A percentile compares a stretch with the other conserved stretches of the same genome.
Conservation (phyloP, 306 rosid genomes). For the Corylus heterophylla region DNA sequence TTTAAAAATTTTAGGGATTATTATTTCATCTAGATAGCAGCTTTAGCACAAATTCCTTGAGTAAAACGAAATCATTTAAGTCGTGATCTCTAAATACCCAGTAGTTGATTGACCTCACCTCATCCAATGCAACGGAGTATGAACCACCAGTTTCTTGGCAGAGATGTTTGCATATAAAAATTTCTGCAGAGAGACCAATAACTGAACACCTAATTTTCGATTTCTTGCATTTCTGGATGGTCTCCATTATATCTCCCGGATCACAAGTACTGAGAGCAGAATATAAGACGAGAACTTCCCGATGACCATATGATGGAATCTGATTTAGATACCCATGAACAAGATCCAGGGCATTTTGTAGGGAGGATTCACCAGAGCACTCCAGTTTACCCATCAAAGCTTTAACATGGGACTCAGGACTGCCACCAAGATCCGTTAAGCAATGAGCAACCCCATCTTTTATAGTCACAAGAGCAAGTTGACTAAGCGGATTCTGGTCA, state of each 20-base stretch:
- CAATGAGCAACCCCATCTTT: slow-evolving; percentile 83
- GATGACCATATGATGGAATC: slow-evolving; percentile 88
- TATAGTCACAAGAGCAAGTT: slow-evolving; percentile 74
- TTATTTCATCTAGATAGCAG: background rate
- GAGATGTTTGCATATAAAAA: slow-evolving; percentile 85
- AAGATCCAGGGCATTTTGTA: slow-evolving; percentile 91
- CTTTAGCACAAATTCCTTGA: background rate
- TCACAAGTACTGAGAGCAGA: slow-evolving; percentile 97
- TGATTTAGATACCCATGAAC: slow-evolving; percentile 77
- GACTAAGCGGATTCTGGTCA: slow-evolving; percentile 96
- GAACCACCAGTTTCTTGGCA: slow-evolving; percentile 95
- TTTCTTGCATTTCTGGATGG: slow-evolving; percentile 83
- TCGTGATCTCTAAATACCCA: slow-evolving; percentile 11
- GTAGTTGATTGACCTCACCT: slow-evolving; percentile 55
- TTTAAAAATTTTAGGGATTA: background rate
- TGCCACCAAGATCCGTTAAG: slow-evolving; percentile 92
- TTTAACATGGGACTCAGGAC: slow-evolving; percentile 90
- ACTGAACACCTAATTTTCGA: slow-evolving; percentile 94
- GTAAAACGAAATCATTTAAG: slow-evolving; percentile 7
- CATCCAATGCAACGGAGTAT: slow-evolving; percentile 78
- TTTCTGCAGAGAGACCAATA: slow-evolving; percentile 94
- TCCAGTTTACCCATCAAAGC: slow-evolving; percentile 91
- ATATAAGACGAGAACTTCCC: slow-evolving; percentile 83
- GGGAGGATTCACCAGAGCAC: slow-evolving; percentile 92
- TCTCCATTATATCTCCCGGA: slow-evolving; percentile 95